Base-by-base conservation (phyloP, 805 yeast genomes). In the Candida nanaspora region DNA sequence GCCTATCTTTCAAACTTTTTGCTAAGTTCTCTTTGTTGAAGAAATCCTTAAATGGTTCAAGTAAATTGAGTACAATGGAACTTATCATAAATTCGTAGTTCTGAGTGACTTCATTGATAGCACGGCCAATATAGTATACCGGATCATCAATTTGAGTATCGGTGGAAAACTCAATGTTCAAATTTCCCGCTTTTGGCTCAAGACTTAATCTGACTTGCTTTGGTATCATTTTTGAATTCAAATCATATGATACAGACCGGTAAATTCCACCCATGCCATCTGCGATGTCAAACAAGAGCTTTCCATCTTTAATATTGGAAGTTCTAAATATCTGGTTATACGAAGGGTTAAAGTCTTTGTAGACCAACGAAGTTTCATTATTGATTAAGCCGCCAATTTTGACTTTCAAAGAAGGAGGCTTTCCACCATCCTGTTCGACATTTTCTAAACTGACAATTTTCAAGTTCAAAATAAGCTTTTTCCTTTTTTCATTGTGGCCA, bases 111-210 rank as follows among this genome's bases (percentile, higher is more conserved):
- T 80, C 71, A 46, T 91, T 65, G 50, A 81, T 76, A 0, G 91
- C 80, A 47, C 82, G 73, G 1, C 95, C 94, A 60, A 91, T 71
- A 35, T 80, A 82, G 52, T 84, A 91, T 8, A 86, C 62, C 1
- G 95, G 87, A 59, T 89, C 95, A 31, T 75, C 76, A 36, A 80
- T 72, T 50, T 89, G 96, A 39, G 78, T 74, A 53, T 89, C 97
- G 48, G 86, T 76, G 1, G 86, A 79, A 2, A 89, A 67, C 50
- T 80, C 79, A 3, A 88, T 61, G 36, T 74, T 57, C 2, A 93
- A 52, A 32, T 76, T 68, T 0, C 97, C 96, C 45, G 61, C 50
- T 19, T 50, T 56, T 0, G 63, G 65, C 30, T 49, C 42, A 16
- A 59, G 31, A 26, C 51, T 40, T 14, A 55, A 33, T 42, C 47